A percentile compares a stretch with the other conserved stretches of the same genome.
Evolutionary conservation across 2,329 filamentous ascomycete genomes (phyloP).

Genomic region (Plenodomus biglobosus): DNA sequence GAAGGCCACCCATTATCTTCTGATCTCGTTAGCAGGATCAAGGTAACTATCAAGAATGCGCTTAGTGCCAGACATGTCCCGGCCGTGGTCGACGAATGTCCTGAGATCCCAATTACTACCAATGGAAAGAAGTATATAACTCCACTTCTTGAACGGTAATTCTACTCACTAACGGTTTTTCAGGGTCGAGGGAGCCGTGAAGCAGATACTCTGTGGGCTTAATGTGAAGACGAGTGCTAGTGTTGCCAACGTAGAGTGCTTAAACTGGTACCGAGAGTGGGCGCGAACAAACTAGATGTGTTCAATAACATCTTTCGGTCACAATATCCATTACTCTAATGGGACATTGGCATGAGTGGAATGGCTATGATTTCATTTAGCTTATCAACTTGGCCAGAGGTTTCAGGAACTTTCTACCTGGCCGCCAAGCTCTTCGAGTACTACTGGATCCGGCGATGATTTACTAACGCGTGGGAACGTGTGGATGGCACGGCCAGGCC

Average conservation of each 20-base stretch:
- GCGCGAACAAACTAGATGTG: slow-evolving; percentile 23
- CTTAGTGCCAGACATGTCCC: slow-evolving; percentile 90
- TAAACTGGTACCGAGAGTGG: slow-evolving; percentile 89
- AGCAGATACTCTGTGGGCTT: slow-evolving; percentile 89
- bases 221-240: slow-evolving; percentile 87
- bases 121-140: slow-evolving; percentile 93
- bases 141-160: neutral
- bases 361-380: no score
- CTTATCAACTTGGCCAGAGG: no score
- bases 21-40: slow-evolving; percentile 65
- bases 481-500: no score
- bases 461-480: no score
- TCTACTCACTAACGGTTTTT: slow-evolving; percentile 8
- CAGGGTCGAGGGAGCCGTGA: slow-evolving; percentile 93
- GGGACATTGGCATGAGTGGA: no score
- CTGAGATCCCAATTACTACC: slow-evolving; percentile 84
- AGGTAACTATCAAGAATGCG: slow-evolving; percentile 69
- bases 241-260: slow-evolving; percentile 85
- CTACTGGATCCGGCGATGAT: no score
- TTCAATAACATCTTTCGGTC: neutral
- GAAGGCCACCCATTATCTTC: slow-evolving; percentile 59
- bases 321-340: no score
- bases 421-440: no score
- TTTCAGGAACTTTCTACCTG: no score
- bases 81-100: slow-evolving; percentile 75